Percentiles rank a stretch among this genome's conserved stretches.
These are phyloP conservation scores for Ilyonectria mors-panacis DNA, from an alignment of 2,329 filamentous ascomycete species.

Conservation along the genomic window DNA sequence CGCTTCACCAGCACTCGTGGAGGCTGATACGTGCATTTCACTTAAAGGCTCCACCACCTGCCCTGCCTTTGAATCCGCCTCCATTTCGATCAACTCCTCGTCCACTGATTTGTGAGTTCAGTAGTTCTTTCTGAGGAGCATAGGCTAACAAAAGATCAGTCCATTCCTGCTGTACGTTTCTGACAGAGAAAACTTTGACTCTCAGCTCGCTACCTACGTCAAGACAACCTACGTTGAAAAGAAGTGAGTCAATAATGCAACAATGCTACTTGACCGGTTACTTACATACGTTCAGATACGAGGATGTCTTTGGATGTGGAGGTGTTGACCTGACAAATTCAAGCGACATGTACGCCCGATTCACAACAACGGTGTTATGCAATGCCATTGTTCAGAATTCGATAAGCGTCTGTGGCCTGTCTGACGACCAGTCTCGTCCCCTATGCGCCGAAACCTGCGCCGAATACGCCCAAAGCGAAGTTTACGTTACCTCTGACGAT, in stretches of 20 bases:
- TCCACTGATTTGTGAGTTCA: slow-evolving; percentile 75
- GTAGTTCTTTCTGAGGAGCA: background rate
- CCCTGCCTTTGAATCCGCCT: slow-evolving; percentile 79
- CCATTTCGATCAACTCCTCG: slow-evolving; percentile 74
- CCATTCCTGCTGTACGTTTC: slow-evolving; percentile 90
- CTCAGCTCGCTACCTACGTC: slow-evolving; percentile 80
- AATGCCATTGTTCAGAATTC: slow-evolving; percentile 96
- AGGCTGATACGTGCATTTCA: slow-evolving; percentile 72
- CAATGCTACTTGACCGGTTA: background rate
- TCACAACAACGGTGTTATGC: slow-evolving; percentile 92
- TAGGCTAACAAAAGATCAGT: slow-evolving; percentile 62
- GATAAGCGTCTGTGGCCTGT: slow-evolving; percentile 76
- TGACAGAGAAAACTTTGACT: slow-evolving; percentile 82
- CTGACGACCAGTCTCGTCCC: slow-evolving; percentile 75
- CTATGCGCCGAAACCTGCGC: slow-evolving; percentile 93
- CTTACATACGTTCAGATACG: slow-evolving; percentile 73
- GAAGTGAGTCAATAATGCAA: slow-evolving; percentile 72
- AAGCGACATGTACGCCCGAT: slow-evolving; percentile 89
- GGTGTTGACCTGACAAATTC: slow-evolving; percentile 84
- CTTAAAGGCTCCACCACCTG: slow-evolving; percentile 79
- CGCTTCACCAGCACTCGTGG: slow-evolving; percentile 48
- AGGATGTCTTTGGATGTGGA: slow-evolving; percentile 84
- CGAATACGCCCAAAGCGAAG: slow-evolving; percentile 89
- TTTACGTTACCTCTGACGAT: slow-evolving; percentile 82
- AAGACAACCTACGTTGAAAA: slow-evolving; percentile 79